Base-by-base conservation (phyloP, 164 flowering plant genomes). In the Cinnamomum chago region DNA sequence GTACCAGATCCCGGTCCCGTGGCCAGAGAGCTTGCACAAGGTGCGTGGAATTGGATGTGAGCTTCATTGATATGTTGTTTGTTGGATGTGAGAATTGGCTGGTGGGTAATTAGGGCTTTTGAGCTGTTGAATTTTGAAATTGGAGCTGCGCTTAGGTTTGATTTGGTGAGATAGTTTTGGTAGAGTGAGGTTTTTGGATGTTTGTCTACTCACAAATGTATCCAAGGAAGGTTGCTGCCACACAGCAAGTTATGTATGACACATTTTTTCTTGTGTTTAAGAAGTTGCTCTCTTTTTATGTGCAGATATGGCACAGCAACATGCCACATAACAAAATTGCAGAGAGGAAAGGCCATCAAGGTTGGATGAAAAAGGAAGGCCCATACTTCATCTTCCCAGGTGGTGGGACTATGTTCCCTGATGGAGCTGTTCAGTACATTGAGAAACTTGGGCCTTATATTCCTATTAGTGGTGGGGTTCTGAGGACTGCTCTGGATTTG, bases 331-430 rank as follows among this genome's bases (percentile, higher is more conserved):
- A 90, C 77, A 96, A 96, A 81, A 92, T 96, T 80, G 98, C 97
- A 7, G 97, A 90, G 71, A 86, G 98, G 83, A 96, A 96, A 81
- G 99, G 99, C 60, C 99, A 94, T 77, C 99, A 94, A 70, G 98
- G 99, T 65, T 96, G 98, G 99, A 94, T 96, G 99, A 96, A 92
- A 80, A 83, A 75, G 77, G 92, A 93, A 81, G 98, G 97, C 0
- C 89, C 85, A 50, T 80, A 91, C 77, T 96, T 94, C 78, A 83
- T 87, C 75, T 96, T 96, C 83, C 98, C 99, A 40, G 99, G 98
- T 72, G 99, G 99, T 74, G 99, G 99, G n/a, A 96, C 99, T 22
- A 96, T 96, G 99, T 96, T 94, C 67, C 97, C 97, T 11, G 98
- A 91, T 79, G 99, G 99, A 73, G 99, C 98, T 20, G 83, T 81